Base-by-base conservation (phyloP, 225 moss, liverwort and hornwort genomes). In the Polytrichum commune region DNA sequence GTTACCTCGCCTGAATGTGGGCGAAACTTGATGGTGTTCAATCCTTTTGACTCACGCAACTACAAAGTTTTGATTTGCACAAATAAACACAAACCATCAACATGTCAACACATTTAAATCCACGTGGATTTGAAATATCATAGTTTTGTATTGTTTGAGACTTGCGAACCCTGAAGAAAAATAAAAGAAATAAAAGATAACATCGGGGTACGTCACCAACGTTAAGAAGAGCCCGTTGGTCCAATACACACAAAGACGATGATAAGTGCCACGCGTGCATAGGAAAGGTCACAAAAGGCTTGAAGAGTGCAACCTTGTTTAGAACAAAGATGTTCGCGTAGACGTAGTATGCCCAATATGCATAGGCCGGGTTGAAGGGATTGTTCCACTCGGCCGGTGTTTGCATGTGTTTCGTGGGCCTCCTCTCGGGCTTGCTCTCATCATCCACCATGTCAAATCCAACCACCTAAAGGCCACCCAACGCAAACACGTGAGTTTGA, bases 381-480 rank as follows among this genome's bases (percentile, higher is more conserved):
- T 98, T 98, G 16, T 82, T 92, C 97, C 97, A 98, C 16, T 94
- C 79, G 1, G 85, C 83, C 72, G 97, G 97, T 33, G 88, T 94
- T 66, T 90, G 94, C 97, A 98, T 98, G 58, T 98, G 97, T 80
- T 98, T 98, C 1, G 97, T 94, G 13, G 94, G 94, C 60, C 97
- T 88, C 80, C 97, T 85, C 71, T 98, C 97, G 8, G 92, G 92
- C 61, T 92, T 98, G 78, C 97, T 98, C 73, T 98, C 97, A 84
- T 98, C 97, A 60, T 98, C 97, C 61, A 98, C 97, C 94, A 94
- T 98, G 78, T 98, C 97, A 71, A 98, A 98, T 7, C 97, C 97
- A 62, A 98, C 97, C 28, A 98, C 97, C 96, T 97, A 63, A 46
- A 46, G 13, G 0, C 46, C 46, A 46, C 46, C 46, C 46, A 46